Base-by-base conservation (phyloP, 805 yeast genomes). In the Cyberlindnera mycetangii region DNA sequence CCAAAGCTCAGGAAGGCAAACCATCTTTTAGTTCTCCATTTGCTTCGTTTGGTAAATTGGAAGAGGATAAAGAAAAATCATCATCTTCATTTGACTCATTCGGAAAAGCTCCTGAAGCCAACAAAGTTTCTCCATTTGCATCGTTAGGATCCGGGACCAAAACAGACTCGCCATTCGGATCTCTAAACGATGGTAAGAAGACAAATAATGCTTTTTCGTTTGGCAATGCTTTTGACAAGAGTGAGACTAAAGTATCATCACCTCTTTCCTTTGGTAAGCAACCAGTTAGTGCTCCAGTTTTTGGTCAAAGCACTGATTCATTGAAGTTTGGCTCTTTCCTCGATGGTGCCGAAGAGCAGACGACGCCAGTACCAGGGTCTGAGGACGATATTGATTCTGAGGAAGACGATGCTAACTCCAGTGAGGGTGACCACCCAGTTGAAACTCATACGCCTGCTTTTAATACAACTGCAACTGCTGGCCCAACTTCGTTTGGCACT, bases 71-170 rank as follows among this genome's bases (percentile, higher is more conserved):
- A 3, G 17, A 15, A 14, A 28, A 18, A 19, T 16, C 35, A 25
- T 33, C 15, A 11, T 47, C 51, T 3, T 49, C 52, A 39, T 48
- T 48, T 31, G 45, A 45, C n/a, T n/a, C n/a, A n/a, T n/a, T n/a
- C n/a, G n/a, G n/a, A n/a, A n/a, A n/a, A n/a, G n/a, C n/a, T n/a
- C n/a, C n/a, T n/a, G n/a, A n/a, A n/a, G n/a, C n/a, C n/a, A n/a
- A n/a, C n/a, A n/a, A n/a, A n/a, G n/a, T n/a, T n/a, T n/a, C n/a
- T n/a, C n/a, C n/a, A n/a, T n/a, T n/a, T n/a, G n/a, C n/a, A n/a
- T n/a, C n/a, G n/a, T n/a, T n/a, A n/a, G n/a, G n/a, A n/a, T n/a
- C n/a, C n/a, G n/a, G n/a, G n/a, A n/a, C n/a, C n/a, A n/a, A n/a
- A n/a, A n/a, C n/a, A n/a, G n/a, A n/a, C n/a, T n/a, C n/a, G n/a